Evolutionary conservation across 345 rosid species (phyloP).

Genomic region (Salix dunnii): DNA sequence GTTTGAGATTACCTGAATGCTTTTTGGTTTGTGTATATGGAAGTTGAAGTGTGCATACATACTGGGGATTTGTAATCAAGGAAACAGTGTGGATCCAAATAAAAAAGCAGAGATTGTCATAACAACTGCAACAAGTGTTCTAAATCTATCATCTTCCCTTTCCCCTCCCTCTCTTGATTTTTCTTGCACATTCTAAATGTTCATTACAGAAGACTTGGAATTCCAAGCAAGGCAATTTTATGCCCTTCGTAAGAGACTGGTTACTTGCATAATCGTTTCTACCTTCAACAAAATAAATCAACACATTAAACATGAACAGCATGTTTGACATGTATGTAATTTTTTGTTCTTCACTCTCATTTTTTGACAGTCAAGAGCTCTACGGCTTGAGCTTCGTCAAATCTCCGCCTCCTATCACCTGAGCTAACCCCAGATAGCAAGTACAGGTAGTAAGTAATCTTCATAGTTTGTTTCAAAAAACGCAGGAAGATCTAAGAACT

Average conservation of each 20-base stretch:
- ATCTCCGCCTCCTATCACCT: not conserved
- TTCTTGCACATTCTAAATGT: too few species aligned
- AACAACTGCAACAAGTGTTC: not conserved
- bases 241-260: too few species aligned
- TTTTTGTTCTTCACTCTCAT: not conserved
- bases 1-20: conserved; percentile 6
- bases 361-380: not conserved
- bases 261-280: too few species aligned
- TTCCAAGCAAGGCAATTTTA: too few species aligned
- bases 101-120: not conserved
- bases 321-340: too few species aligned
- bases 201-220: too few species aligned
- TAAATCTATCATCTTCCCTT: too few species aligned
- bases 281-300: not conserved
- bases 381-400: not conserved
- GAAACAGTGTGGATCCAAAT: not conserved
- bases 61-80: not conserved
- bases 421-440: not conserved
- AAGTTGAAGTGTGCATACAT: not conserved
- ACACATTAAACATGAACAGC: too few species aligned
- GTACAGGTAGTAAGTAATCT: not conserved
- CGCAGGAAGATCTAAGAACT: not conserved
- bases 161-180: too few species aligned
- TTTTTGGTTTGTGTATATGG: conserved; percentile 17
- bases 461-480: not conserved